These are phyloP conservation scores for Takashimella koratensis DNA, from an alignment of 1,284 basidiomycete genomes.

Conservation along the genomic window DNA sequence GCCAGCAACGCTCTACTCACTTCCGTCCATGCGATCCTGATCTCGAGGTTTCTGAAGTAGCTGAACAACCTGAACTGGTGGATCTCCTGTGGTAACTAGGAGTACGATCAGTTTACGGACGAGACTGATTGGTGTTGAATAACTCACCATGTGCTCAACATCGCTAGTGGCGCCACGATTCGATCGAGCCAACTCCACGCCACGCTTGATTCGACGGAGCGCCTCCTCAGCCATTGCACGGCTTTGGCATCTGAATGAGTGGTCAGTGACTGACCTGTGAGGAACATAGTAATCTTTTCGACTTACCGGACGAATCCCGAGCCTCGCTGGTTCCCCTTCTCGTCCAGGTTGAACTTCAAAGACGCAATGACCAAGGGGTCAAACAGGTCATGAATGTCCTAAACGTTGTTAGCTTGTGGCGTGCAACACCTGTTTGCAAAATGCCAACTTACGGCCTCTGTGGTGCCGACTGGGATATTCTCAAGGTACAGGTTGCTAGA, in stretches of 20 bases:
- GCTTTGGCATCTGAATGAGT: conserved; percentile 17
- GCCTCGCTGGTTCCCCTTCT: conserved; percentile 30
- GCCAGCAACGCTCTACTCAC: no score
- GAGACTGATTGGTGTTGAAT: no score
- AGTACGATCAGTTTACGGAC: no score
- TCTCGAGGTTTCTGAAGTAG: neutral
- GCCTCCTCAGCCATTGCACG: conserved; percentile 36
- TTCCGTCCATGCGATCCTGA: neutral
- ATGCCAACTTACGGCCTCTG: conserved; percentile 23
- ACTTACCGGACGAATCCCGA: conserved; percentile 35
- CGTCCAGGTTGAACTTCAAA: conserved; percentile 30
- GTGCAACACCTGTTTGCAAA: neutral
- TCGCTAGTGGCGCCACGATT: no score
- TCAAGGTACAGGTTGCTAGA: conserved; percentile 42
- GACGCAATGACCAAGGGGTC: conserved; percentile 28
- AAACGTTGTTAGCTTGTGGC: conserved; percentile 5
- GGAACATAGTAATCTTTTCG: neutral
- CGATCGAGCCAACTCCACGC: no score
- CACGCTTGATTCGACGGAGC: conserved; percentile 21
- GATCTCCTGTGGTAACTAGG: no score
- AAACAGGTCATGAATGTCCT: conserved; percentile 30
- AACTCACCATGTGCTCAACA: no score
- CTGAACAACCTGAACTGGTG: no score
- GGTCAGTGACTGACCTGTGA: neutral
- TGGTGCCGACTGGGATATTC: conserved; percentile 27